Percentiles rank a stretch among this genome's conserved stretches.
phyloP scores from a whole-genome alignment of 208 protist genomes.

The Leishmania aethiopica region DNA sequence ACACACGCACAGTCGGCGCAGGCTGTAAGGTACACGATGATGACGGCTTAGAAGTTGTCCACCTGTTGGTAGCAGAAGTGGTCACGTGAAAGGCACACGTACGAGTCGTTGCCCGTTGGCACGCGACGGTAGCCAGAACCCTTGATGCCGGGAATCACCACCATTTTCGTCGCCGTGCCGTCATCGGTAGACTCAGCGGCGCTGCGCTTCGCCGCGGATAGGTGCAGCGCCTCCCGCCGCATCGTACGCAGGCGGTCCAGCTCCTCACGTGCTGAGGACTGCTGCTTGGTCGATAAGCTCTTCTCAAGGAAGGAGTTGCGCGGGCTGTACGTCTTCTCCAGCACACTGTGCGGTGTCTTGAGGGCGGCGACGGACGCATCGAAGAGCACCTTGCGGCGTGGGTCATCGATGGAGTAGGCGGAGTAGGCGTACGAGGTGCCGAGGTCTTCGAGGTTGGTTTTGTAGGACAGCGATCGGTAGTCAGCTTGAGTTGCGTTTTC shows the following conservation, averaged over 20 bases:
- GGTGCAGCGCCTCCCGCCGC: constrained; percentile 38
- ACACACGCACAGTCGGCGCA: constrained; percentile 5
- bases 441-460: constrained; percentile 60
- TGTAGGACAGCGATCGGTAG: constrained; percentile 62
- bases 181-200: constrained; percentile 1
- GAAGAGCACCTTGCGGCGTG: constrained; percentile 50
- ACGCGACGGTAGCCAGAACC: constrained; percentile 62
- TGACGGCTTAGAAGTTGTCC: constrained; percentile 48
- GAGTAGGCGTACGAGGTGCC: constrained; percentile 76
- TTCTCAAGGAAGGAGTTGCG: constrained; percentile 32
- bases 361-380: constrained; percentile 52
- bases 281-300: background rate
- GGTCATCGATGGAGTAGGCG: constrained; percentile 65
- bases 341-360: constrained; percentile 50
- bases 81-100: constrained; percentile 72
- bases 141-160: constrained; percentile 59
- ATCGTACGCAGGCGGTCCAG: constrained; percentile 58
- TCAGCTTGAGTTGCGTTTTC: constrained; percentile 31
- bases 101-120: constrained; percentile 45
- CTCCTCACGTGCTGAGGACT: constrained; percentile 39
- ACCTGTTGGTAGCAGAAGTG: constrained; percentile 68
- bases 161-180: constrained; percentile 1
- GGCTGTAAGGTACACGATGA: constrained; percentile 16
- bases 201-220: constrained; percentile 9
- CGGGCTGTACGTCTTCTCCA: constrained; percentile 61